Percentiles rank a stretch among this genome's conserved stretches.
These are phyloP conservation scores for Macrophomina phaseolina DNA, from an alignment of 2,329 filamentous ascomycete species.

Conservation along the genomic window DNA sequence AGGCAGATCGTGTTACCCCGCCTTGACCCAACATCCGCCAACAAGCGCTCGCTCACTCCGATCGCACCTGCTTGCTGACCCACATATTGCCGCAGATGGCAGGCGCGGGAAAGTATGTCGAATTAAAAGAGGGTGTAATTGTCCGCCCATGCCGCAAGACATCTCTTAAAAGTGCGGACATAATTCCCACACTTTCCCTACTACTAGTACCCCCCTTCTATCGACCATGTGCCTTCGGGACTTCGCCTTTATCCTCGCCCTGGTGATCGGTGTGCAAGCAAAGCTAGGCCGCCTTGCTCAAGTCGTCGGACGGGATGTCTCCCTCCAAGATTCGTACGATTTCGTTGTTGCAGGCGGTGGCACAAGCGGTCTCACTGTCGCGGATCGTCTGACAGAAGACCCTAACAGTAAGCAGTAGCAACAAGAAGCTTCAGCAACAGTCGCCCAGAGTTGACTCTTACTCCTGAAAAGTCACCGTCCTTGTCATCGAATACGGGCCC, in stretches of 20 bases:
- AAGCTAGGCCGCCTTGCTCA: background rate
- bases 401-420: constrained; percentile 23
- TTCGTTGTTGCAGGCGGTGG: background rate
- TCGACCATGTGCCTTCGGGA: background rate
- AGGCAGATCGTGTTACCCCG: background rate
- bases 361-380: constrained; percentile 28
- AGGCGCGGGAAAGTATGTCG: background rate
- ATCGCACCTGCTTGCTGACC: background rate
- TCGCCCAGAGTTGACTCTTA: background rate
- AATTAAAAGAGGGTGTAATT: no score
- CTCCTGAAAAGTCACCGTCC: constrained; percentile 31
- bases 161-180: no score
- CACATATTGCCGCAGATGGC: background rate
- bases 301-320: background rate
- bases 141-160: no score
- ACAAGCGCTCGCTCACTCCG: background rate
- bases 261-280: background rate
- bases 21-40: background rate
- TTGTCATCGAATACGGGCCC: constrained; percentile 37
- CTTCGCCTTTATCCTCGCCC: background rate
- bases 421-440: background rate
- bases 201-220: no score
- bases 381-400: constrained; percentile 38
- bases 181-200: background rate
- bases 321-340: background rate